These are phyloP conservation scores for Lumnitzera racemosa DNA, from an alignment of 345 rosid species.

Conservation along the genomic window DNA sequence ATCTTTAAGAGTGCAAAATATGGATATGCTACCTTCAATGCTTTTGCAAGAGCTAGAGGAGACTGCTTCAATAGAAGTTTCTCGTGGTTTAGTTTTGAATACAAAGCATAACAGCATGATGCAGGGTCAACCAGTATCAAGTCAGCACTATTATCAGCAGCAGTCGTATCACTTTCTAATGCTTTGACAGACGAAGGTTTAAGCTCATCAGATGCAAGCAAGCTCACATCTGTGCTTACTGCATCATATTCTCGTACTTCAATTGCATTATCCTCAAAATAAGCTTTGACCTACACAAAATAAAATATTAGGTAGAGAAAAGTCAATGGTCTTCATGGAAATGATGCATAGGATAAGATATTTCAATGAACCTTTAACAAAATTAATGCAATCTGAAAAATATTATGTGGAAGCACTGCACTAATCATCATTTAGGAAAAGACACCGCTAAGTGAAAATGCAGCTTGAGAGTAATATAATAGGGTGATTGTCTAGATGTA, in stretches of 20 bases:
- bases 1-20: neutral
- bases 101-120: slow-evolving; percentile 85
- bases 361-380: no score
- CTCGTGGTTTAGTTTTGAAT: slow-evolving; percentile 61
- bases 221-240: slow-evolving; percentile 57
- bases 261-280: slow-evolving; percentile 46
- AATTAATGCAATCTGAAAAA: no score
- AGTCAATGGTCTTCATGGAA: no score
- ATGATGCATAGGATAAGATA: no score
- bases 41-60: slow-evolving; percentile 90
- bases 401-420: no score
- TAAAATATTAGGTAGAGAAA: no score
- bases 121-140: slow-evolving; percentile 74
- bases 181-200: slow-evolving; percentile 19
- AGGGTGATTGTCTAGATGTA: no score
- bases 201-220: slow-evolving; percentile 60
- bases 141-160: slow-evolving; percentile 25
- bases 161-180: slow-evolving; percentile 15
- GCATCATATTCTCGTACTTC: slow-evolving; percentile 63
- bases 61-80: slow-evolving; percentile 71
- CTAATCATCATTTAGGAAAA: no score
- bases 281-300: slow-evolving; percentile 36
- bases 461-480: no score
- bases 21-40: slow-evolving; percentile 58
- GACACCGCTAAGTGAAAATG: no score